These are phyloP conservation scores for Dipodascopsis uninucleata DNA, from an alignment of 805 yeast genomes.

Conservation along the genomic window DNA sequence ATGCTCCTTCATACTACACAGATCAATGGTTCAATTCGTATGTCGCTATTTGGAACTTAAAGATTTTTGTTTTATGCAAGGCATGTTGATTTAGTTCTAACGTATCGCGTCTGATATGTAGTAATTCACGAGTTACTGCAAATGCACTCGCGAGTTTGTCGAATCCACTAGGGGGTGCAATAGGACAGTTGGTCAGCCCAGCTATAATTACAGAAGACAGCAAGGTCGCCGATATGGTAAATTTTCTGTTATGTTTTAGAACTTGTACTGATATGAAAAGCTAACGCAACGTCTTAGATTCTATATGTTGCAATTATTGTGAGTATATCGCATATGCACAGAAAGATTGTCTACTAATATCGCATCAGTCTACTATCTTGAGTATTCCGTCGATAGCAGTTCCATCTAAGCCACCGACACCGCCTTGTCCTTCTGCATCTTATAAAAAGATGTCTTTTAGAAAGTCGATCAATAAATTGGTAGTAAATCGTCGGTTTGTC, in stretches of 20 bases:
- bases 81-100: background rate
- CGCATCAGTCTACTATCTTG: conserved; percentile 14
- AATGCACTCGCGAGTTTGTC: conserved; percentile 37
- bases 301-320: conserved; percentile 11
- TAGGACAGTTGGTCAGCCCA: conserved; percentile 37
- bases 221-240: conserved; percentile 27
- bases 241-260: conserved; percentile 24
- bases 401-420: conserved; percentile 31
- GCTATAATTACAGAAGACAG: conserved; percentile 31
- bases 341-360: no score
- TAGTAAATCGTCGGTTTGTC: conserved; percentile 23
- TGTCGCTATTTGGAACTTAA: background rate
- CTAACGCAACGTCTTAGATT: conserved; percentile 2
- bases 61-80: background rate
- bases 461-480: conserved; percentile 27
- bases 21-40: no score
- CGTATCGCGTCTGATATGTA: background rate
- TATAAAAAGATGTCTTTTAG: conserved; percentile 29
- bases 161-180: conserved; percentile 38
- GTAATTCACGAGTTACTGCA: conserved; percentile 36
- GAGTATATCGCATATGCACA: background rate
- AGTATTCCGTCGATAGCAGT: conserved; percentile 27
- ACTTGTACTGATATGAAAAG: background rate
- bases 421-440: conserved; percentile 37
- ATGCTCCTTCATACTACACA: conserved; percentile 35